Percentiles rank a stretch among this genome's conserved stretches.
Conservation (phyloP, 768 basidiomycete species). For the Dendrothele bispora region DNA sequence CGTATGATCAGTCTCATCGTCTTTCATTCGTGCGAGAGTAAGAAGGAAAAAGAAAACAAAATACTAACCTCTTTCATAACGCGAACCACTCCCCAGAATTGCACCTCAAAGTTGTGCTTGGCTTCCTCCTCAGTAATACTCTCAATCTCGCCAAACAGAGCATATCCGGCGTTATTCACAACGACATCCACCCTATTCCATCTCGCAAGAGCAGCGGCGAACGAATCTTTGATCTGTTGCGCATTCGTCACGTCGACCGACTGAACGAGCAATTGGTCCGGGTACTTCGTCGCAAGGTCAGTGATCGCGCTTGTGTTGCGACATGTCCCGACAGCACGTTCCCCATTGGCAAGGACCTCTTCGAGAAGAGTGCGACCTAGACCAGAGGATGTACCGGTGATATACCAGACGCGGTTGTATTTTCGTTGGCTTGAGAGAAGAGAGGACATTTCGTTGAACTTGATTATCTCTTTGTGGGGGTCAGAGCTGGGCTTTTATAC, state of each 20-base stretch:
- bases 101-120: slow-evolving; percentile 35
- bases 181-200: slow-evolving; percentile 46
- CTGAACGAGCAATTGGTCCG: slow-evolving; percentile 24
- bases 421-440: no score
- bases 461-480: no score
- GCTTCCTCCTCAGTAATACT: slow-evolving; percentile 30
- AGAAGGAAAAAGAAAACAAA: slow-evolving; percentile 3
- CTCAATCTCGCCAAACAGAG: slow-evolving; percentile 35
- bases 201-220: slow-evolving; percentile 26
- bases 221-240: slow-evolving; percentile 30
- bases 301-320: slow-evolving; percentile 22
- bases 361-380: slow-evolving; percentile 28
- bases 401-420: slow-evolving; percentile 3
- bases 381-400: slow-evolving; percentile 31
- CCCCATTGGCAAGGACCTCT: slow-evolving; percentile 24
- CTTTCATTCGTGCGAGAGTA: not conserved
- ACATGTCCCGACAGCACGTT: slow-evolving; percentile 29
- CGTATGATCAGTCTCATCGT: no score
- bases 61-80: slow-evolving; percentile 32
- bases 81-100: slow-evolving; percentile 44
- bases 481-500: no score
- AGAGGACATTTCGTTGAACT: no score
- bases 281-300: slow-evolving; percentile 17
- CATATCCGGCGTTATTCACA: slow-evolving; percentile 43
- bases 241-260: slow-evolving; percentile 25